Evolutionary conservation across 1,284 basidiomycete species (phyloP).

Genomic region (Neolentinus lepideus): DNA sequence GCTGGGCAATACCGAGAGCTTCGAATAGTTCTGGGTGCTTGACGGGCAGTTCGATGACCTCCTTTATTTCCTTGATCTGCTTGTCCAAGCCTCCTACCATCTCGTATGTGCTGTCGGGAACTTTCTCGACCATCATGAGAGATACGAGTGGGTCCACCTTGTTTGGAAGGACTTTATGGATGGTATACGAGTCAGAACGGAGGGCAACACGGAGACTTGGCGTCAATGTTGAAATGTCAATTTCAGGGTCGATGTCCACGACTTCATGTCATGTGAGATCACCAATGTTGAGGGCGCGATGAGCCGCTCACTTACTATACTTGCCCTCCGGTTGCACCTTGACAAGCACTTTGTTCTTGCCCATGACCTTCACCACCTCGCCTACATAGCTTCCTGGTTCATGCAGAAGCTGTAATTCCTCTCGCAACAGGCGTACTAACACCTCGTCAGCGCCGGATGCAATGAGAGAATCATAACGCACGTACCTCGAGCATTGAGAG

Average conservation of each 20-base stretch:
- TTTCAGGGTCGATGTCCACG: slow-evolving; percentile 89
- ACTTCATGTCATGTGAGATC: slow-evolving; percentile 39
- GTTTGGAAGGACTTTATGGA: slow-evolving; percentile 92
- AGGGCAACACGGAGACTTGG: slow-evolving; percentile 91
- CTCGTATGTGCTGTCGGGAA: slow-evolving; percentile 98
- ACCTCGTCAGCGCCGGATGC: neutral
- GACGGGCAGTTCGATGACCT: slow-evolving; percentile 97
- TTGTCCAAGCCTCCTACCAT: slow-evolving; percentile 99
- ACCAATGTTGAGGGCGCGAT: neutral
- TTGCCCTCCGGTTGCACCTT: slow-evolving; percentile 99
- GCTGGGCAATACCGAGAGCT: slow-evolving; percentile 93
- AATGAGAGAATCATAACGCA: slow-evolving; percentile 5
- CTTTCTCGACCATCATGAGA: slow-evolving; percentile 99
- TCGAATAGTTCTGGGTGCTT: slow-evolving; percentile 99
- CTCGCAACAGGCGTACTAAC: slow-evolving; percentile 78
- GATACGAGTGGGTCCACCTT: slow-evolving; percentile 95
- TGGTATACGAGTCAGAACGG: slow-evolving; percentile 92
- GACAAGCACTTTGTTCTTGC: slow-evolving; percentile 97
- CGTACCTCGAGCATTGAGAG: slow-evolving; percentile 89
- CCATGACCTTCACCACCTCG: slow-evolving; percentile 98
- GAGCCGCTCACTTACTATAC: slow-evolving; percentile 64
- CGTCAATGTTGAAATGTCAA: slow-evolving; percentile 77
- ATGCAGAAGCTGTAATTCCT: slow-evolving; percentile 92
- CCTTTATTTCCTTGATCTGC: slow-evolving; percentile 99
- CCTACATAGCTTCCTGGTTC: slow-evolving; percentile 98